A percentile compares a stretch with the other conserved stretches of the same genome.
phyloP scores from a whole-genome alignment of 176 grass and related monocot species.

The Hsuehochloa calcarea region DNA sequence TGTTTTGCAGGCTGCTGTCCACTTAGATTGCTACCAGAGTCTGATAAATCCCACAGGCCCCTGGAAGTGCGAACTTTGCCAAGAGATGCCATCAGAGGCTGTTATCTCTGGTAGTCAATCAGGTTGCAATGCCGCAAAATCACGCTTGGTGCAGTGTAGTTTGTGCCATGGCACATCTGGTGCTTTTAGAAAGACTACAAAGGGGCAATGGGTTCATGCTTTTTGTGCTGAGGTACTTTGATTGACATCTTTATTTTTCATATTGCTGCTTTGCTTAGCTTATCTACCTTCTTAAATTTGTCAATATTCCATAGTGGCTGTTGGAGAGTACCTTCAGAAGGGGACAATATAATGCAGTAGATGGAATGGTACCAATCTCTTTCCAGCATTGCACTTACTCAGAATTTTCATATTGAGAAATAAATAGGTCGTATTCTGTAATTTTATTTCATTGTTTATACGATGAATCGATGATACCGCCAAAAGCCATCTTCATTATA shows the following conservation, averaged over 20 bases:
- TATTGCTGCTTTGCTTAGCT: neutral
- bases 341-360: conserved; percentile 66
- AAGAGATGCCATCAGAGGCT: conserved; percentile 43
- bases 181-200: conserved; percentile 78
- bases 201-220: conserved; percentile 88
- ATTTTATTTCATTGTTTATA: conserved; percentile 8
- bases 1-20: conserved; percentile 73
- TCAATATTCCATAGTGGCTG: conserved; percentile 64
- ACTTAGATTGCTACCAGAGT: conserved; percentile 83
- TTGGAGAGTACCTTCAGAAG: conserved; percentile 79
- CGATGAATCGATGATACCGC: neutral
- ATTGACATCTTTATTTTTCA: neutral
- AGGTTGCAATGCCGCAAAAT: conserved; percentile 33
- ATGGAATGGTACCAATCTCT: conserved; percentile 75
- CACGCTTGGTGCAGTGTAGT: conserved; percentile 50
- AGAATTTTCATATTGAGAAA: conserved; percentile 13
- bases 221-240: conserved; percentile 92
- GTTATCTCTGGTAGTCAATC: conserved; percentile 39
- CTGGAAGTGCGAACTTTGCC: conserved; percentile 89
- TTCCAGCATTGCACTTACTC: neutral
- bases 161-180: conserved; percentile 79
- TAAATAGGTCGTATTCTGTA: neutral
- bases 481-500: conserved; percentile 12
- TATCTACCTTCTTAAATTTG: neutral
- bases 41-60: conserved; percentile 60